phyloP scores from a whole-genome alignment of 192 early-diverging fungal genomes.

The Phlyctochytrium planicorne region DNA sequence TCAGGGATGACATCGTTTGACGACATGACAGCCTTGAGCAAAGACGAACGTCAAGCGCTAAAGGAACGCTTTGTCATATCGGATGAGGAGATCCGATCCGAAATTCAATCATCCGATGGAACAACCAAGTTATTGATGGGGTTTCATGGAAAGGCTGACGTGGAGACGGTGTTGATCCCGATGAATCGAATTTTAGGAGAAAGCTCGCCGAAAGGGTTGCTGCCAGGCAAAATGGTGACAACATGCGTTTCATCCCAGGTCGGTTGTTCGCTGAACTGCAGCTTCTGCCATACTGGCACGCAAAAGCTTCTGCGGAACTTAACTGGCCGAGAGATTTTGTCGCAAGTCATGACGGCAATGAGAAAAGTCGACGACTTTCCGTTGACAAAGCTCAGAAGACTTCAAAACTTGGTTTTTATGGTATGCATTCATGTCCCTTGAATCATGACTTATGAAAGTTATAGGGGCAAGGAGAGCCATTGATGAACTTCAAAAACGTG shows the following conservation, averaged over 20 bases:
- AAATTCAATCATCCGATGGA: slow-evolving; percentile 36
- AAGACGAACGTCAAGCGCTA: slow-evolving; percentile 47
- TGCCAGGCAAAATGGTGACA: slow-evolving; percentile 56
- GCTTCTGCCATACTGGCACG: slow-evolving; percentile 90
- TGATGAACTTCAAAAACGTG: slow-evolving; percentile 75
- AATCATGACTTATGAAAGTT: not conserved
- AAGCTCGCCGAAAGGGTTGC: too few relatives aligned
- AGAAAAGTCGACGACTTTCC: slow-evolving; percentile 51
- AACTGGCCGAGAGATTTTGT: slow-evolving; percentile 63
- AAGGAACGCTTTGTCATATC: slow-evolving; percentile 50
- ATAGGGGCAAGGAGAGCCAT: slow-evolving; percentile 89
- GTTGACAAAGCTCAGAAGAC: slow-evolving; percentile 33
- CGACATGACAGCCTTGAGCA: slow-evolving; percentile 66
- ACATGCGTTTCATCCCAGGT: slow-evolving; percentile 82
- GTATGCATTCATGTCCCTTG: not conserved
- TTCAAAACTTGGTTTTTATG: slow-evolving; percentile 91
- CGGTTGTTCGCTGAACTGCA: slow-evolving; percentile 82
- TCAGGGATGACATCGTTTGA: slow-evolving; percentile 61
- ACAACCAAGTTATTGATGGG: slow-evolving; percentile 47
- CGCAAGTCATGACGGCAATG: slow-evolving; percentile 45
- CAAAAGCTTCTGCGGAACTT: slow-evolving; percentile 78
- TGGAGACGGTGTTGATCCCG: slow-evolving; percentile 81
- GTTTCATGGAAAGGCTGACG: slow-evolving; percentile 39
- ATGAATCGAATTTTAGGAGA: not conserved
- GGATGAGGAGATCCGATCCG: slow-evolving; percentile 53